Percentiles rank a stretch among this genome's conserved stretches.
These are phyloP conservation scores for Coniella lustricola DNA, from an alignment of 2,329 filamentous ascomycete species.

Conservation along the genomic window DNA sequence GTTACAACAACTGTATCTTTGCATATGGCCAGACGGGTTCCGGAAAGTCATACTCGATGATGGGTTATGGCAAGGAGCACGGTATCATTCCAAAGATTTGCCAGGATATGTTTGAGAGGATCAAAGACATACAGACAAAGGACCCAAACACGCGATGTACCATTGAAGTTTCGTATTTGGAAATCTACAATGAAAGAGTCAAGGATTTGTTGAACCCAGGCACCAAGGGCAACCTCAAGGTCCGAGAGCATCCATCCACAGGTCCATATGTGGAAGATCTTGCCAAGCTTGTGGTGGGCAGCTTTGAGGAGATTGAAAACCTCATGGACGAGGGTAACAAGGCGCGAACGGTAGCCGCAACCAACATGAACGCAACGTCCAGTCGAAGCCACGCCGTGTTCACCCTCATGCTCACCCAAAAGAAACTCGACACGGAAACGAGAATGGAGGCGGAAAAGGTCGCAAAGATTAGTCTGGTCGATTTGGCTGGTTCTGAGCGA, in stretches of 20 bases:
- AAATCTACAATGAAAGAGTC: constrained; percentile 98
- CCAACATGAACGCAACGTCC: constrained; percentile 99
- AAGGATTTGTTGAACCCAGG: constrained; percentile 90
- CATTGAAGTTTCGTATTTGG: constrained; percentile 95
- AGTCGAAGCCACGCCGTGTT: constrained; percentile 98
- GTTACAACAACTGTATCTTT: constrained; percentile 99
- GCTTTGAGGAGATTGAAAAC: constrained; percentile 92
- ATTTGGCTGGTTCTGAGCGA: constrained; percentile 94
- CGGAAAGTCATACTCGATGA: constrained; percentile 99
- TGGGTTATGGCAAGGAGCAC: constrained; percentile 94
- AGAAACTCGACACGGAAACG: constrained; percentile 81
- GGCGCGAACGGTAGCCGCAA: constrained; percentile 92
- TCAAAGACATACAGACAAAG: constrained; percentile 53
- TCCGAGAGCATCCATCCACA: constrained; percentile 94
- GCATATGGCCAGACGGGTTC: constrained; percentile 98
- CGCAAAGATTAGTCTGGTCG: constrained; percentile 94
- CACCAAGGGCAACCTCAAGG: constrained; percentile 93
- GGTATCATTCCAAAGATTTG: constrained; percentile 97
- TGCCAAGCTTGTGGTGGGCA: constrained; percentile 87
- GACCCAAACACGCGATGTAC: constrained; percentile 80
- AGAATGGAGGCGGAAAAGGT: constrained; percentile 98
- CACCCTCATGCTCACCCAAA: constrained; percentile 91
- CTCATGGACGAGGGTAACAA: constrained; percentile 99
- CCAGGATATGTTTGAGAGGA: constrained; percentile 93
- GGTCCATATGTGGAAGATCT: constrained; percentile 98